phyloP scores from a whole-genome alignment of 768 basidiomycete genomes.

The Auriscalpium microsporum region DNA sequence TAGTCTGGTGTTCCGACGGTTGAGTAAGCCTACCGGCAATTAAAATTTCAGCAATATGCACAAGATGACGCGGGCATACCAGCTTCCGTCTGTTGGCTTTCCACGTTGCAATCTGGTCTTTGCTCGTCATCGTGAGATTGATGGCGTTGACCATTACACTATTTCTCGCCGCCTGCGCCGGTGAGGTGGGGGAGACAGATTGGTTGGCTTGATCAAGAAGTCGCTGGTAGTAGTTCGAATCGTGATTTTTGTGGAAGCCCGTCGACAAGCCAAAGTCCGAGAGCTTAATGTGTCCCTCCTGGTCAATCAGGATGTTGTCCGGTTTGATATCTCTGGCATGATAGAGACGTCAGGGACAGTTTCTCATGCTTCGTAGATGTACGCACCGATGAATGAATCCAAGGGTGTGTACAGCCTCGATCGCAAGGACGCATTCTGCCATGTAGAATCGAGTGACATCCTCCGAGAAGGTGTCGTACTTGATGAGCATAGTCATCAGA shows the following conservation, averaged over 20 bases:
- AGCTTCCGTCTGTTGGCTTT: constrained; percentile 96
- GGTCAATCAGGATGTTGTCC: constrained; percentile 98
- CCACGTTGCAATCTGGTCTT: constrained; percentile 95
- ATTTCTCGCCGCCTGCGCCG: constrained; percentile 62
- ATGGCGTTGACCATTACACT: constrained; percentile 98
- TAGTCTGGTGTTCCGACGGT: constrained; percentile 97
- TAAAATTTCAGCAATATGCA: not conserved
- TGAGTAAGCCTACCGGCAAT: constrained; percentile 70
- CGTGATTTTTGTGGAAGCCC: constrained; percentile 98
- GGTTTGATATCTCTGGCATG: constrained; percentile 88
- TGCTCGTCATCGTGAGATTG: constrained; percentile 89
- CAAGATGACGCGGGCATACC: constrained; percentile 33
- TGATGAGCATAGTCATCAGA: constrained; percentile 99
- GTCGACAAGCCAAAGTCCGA: constrained; percentile 98
- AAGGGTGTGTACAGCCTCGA: constrained; percentile 93
- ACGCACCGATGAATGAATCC: constrained; percentile 92
- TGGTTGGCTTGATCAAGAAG: constrained; percentile 64
- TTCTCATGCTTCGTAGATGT: constrained; percentile 17
- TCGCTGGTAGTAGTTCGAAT: constrained; percentile 89
- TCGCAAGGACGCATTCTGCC: constrained; percentile 96
- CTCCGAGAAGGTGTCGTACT: constrained; percentile 98
- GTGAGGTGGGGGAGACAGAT: constrained; percentile 31
- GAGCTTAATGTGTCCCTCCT: constrained; percentile 93
- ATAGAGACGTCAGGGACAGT: constrained; percentile 1
- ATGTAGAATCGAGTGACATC: constrained; percentile 98